Percentiles rank a stretch among this genome's conserved stretches.
These are phyloP conservation scores for Trifolium fragiferum DNA, from an alignment of 306 rosid genomes.

Conservation along the genomic window DNA sequence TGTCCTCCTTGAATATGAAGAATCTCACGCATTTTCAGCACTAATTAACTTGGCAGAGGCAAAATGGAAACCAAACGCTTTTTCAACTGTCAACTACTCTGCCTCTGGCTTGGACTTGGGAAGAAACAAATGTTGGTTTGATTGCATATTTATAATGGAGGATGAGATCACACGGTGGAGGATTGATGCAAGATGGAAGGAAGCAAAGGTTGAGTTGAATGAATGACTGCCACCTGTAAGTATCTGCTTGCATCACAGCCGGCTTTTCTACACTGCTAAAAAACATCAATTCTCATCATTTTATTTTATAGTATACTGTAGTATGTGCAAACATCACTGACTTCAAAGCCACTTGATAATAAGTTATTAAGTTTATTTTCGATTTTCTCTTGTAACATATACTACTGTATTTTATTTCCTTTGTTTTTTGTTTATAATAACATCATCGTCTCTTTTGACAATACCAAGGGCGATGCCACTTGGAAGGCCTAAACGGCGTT, in stretches of 20 bases:
- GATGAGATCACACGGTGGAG: background rate
- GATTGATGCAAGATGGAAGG: background rate
- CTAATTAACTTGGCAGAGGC: background rate
- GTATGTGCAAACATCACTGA: constrained; percentile 1
- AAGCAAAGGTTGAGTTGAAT: constrained; percentile 17
- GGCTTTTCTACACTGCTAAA: constrained; percentile 34
- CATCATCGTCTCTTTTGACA: constrained; percentile 13
- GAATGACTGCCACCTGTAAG: constrained; percentile 47
- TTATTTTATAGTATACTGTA: background rate
- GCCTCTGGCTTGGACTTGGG: background rate
- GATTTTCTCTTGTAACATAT: background rate
- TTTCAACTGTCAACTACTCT: background rate
- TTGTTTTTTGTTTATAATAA: constrained; percentile 2
- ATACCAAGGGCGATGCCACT: constrained; percentile 35
- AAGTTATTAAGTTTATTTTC: background rate
- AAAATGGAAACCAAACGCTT: background rate
- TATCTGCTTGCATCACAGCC: constrained; percentile 34
- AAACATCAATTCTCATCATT: constrained; percentile 3
- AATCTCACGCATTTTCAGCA: constrained; percentile 24
- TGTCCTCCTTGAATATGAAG: constrained; percentile 29
- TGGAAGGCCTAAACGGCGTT: constrained; percentile 25
- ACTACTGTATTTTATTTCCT: background rate
- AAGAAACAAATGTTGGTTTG: constrained; percentile 3
- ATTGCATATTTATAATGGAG: constrained; percentile 20
- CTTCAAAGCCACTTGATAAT: constrained; percentile 4